Evolutionary conservation across 2,329 filamentous ascomycete species (phyloP).

Genomic region (Colletotrichum lentis): DNA sequence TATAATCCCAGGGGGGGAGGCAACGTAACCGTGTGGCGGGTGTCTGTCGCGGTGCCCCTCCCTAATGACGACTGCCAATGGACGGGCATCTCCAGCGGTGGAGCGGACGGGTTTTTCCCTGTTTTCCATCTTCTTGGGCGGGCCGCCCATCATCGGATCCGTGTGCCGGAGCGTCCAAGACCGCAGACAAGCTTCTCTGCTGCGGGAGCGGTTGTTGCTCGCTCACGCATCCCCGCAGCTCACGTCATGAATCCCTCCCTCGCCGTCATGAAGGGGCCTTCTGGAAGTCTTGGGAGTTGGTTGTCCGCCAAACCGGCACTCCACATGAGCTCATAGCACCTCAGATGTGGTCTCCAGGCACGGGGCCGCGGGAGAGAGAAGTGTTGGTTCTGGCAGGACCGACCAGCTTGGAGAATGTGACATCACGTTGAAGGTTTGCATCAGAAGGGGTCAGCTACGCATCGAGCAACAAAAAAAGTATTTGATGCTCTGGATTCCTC

Average conservation of each 20-base stretch:
- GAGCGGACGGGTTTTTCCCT: conserved; percentile 28
- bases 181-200: conserved; percentile 26
- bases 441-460: background rate
- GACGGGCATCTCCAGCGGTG: conserved; percentile 11
- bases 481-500: conserved; percentile 22
- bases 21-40: conserved; percentile 29
- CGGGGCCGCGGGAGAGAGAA: background rate
- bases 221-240: conserved; percentile 18
- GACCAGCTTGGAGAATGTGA: conserved; percentile 5
- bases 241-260: conserved; percentile 37
- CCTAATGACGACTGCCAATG: conserved; percentile 37
- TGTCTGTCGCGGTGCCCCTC: background rate
- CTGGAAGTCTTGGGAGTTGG: conserved; percentile 16
- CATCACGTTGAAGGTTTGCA: conserved; percentile 11
- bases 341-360: conserved; percentile 12
- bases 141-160: conserved; percentile 32
- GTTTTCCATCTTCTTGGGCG: conserved; percentile 18
- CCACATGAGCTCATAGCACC: conserved; percentile 38
- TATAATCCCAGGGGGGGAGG: background rate
- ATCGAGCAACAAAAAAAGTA: conserved; percentile 10
- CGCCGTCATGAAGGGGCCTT: conserved; percentile 26
- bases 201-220: conserved; percentile 14
- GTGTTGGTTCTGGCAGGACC: conserved; percentile 17
- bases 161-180: conserved; percentile 28
- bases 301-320: conserved; percentile 6